Evolutionary conservation across 768 basidiomycete genomes (phyloP), one percentile per base, ranked within the genome.

Genomic region (Pisolithus marmoratus): DNA sequence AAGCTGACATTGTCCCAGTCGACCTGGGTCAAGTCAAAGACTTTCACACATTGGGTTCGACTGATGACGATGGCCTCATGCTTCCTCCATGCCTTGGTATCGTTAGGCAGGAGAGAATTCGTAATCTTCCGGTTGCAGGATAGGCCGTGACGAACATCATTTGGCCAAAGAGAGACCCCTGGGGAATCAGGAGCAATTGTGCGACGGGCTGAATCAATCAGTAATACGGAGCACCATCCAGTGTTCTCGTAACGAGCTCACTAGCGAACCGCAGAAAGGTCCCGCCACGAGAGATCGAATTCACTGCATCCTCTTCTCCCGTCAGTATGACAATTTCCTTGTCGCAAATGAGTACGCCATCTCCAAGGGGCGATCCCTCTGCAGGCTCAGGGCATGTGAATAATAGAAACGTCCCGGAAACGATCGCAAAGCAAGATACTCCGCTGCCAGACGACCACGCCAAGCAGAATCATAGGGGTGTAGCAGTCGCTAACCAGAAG

Each of bases 111-210:
- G n/a, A n/a, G n/a, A n/a, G n/a, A n/a, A n/a, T n/a, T n/a, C n/a
- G n/a, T n/a, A n/a, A n/a, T n/a, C n/a, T n/a, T n/a, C n/a, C n/a
- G n/a, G n/a, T n/a, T n/a, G n/a, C n/a, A n/a, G n/a, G n/a, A n/a
- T n/a, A n/a, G n/a, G n/a, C n/a, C n/a, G n/a, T n/a, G n/a, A n/a
- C n/a, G n/a, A n/a, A n/a, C n/a, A n/a, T n/a, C n/a, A n/a, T n/a
- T n/a, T n/a, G n/a, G n/a, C n/a, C n/a, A n/a, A n/a, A n/a, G n/a
- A n/a, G n/a, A n/a, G n/a, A n/a, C n/a, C n/a, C n/a, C n/a, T n/a
- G n/a, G n/a, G n/a, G n/a, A n/a, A n/a, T n/a, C n/a, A 71, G 67
- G 43, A 71, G 60, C 4, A 71, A 52, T 51, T 71, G 70, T 20
- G 62, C 59, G 22, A 71, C 48, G 64, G 70, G 71, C 26, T 71